Evolutionary conservation across 140 eudicot species (phyloP).

Genomic region (Flaveria floridana): DNA sequence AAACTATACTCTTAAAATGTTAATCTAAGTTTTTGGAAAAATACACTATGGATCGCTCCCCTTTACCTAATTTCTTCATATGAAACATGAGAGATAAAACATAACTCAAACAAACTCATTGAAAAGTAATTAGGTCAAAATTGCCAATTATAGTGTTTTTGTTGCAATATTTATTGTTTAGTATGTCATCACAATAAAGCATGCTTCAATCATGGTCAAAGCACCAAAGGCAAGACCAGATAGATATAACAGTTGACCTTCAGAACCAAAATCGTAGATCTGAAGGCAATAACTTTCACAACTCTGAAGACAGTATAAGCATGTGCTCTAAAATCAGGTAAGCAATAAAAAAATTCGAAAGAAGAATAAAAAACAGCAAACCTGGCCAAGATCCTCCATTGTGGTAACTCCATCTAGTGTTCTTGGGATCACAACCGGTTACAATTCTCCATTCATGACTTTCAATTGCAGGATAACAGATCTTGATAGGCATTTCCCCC

Average conservation of each 20-base stretch:
- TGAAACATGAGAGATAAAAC: background rate
- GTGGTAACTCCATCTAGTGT: conserved; percentile 88
- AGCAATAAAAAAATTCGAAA: background rate
- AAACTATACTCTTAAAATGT: background rate
- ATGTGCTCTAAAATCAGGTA: conserved; percentile 9
- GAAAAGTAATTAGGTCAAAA: background rate
- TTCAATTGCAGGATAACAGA: conserved; percentile 75
- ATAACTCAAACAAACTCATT: background rate
- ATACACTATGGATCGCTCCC: background rate
- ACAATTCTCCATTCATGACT: conserved; percentile 76
- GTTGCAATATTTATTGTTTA: background rate
- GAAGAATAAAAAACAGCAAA: conserved; percentile 23
- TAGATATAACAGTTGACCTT: background rate
- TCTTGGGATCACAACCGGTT: conserved; percentile 88
- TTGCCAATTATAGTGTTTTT: background rate
- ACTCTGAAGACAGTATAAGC: background rate
- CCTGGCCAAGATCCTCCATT: conserved; percentile 98
- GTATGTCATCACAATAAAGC: background rate
- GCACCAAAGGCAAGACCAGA: background rate
- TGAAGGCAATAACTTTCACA: background rate
- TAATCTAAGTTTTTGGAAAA: background rate
- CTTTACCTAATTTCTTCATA: background rate
- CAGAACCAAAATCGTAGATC: conserved; percentile 5
- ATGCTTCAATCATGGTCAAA: conserved; percentile 1
- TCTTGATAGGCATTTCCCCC: conserved; percentile 80